phyloP scores from a whole-genome alignment of 1,139 yeast genomes.

The Lodderomyces metapsilosis region DNA sequence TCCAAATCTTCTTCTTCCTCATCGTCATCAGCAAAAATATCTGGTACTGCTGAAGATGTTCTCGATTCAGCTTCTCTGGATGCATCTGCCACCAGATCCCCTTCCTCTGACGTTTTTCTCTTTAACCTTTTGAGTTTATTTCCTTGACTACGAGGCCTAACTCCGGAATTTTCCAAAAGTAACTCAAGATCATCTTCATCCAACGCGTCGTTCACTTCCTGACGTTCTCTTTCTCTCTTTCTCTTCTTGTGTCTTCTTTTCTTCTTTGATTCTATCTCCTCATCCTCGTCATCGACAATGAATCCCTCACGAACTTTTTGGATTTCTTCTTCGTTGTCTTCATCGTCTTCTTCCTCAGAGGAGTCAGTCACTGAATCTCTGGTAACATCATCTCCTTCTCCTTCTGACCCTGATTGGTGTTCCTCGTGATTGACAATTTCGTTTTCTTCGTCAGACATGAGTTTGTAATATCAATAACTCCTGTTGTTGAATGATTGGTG shows the following conservation, averaged over 20 bases:
- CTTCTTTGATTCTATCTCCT: constrained; percentile 44
- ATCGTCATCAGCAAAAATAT: constrained; percentile 86
- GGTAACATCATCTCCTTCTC: constrained; percentile 34
- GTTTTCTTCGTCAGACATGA: constrained; percentile 20
- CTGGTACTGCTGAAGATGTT: constrained; percentile 49
- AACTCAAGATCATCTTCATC: constrained; percentile 96
- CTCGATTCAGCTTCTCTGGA: constrained; percentile 11
- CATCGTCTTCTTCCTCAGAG: constrained; percentile 74
- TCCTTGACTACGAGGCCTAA: constrained; percentile 32
- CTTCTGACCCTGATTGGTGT: constrained; percentile 28
- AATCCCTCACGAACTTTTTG: constrained; percentile 83
- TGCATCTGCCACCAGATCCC: constrained; percentile 7
- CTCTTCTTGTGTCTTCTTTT: constrained; percentile 29
- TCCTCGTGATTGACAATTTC: constrained; percentile 34
- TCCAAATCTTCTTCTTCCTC: constrained; percentile 30
- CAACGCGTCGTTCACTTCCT: constrained; percentile 59
- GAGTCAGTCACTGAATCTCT: constrained; percentile 45
- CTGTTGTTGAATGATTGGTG: too few species aligned
- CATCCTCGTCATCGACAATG: constrained; percentile 89
- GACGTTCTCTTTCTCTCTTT: constrained; percentile 40
- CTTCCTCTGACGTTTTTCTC: constrained; percentile 39
- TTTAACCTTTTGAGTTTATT: constrained; percentile 77
- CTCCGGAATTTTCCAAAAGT: constrained; percentile 87
- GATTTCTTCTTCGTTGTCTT: constrained; percentile 74
- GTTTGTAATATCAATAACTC: too few species aligned